Evolutionary conservation across 345 rosid species (phyloP).

Genomic region (Corchorus capsularis): DNA sequence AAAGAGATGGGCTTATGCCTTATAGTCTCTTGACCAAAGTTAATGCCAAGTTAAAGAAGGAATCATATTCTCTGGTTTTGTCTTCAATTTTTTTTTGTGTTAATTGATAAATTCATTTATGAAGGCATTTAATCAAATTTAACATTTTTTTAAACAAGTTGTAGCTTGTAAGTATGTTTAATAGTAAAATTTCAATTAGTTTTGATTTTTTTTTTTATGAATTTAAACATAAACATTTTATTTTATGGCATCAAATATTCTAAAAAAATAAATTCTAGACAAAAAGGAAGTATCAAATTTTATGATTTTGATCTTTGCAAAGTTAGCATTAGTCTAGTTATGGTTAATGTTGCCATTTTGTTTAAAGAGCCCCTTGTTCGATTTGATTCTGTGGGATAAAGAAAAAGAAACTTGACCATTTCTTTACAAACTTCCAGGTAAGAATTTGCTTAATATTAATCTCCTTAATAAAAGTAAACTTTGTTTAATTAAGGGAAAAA

Average conservation of each 20-base stretch:
- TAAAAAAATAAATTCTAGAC: not conserved
- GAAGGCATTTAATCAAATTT: too few relatives aligned
- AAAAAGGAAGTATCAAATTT: not conserved
- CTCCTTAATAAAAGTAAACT: not conserved
- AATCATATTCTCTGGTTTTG: slow-evolving; percentile 30
- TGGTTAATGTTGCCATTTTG: not conserved
- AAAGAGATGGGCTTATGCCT: not conserved
- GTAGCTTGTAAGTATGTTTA: too few relatives aligned
- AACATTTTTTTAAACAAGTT: too few relatives aligned
- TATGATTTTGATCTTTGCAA: not conserved
- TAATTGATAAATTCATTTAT: not conserved
- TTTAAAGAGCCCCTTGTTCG: not conserved
- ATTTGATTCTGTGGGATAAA: not conserved
- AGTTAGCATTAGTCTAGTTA: not conserved
- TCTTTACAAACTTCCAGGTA: not conserved
- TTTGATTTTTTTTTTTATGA: too few relatives aligned
- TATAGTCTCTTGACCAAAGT: not conserved
- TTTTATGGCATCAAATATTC: too few relatives aligned
- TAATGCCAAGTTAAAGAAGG: not conserved
- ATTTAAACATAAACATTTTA: too few relatives aligned
- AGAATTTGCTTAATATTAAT: not conserved
- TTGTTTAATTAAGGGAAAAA: not conserved
- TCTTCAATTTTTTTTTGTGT: not conserved
- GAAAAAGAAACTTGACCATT: not conserved
- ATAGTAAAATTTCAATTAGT: too few relatives aligned